phyloP scores from a whole-genome alignment of 225 moss, liverwort and hornwort genomes.

The Polytrichum commune region DNA sequence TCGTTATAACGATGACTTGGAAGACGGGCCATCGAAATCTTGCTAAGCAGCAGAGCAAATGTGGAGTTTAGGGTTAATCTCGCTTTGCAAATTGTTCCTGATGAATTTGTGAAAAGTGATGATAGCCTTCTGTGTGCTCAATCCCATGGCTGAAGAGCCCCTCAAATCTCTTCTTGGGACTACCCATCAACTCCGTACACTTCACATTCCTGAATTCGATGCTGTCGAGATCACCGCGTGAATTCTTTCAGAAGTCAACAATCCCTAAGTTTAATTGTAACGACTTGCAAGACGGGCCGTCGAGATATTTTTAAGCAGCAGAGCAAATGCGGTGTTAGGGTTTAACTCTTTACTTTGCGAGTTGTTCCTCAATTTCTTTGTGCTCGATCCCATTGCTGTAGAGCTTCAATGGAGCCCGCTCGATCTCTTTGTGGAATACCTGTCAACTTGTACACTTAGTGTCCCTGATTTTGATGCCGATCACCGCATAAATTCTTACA shows the following conservation, averaged over 20 bases:
- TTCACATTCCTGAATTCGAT: background rate
- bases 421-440: conserved; percentile 47
- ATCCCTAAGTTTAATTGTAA: background rate
- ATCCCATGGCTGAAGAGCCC: conserved; percentile 38
- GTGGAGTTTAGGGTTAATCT: no score
- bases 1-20: background rate
- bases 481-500: background rate
- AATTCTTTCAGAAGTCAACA: background rate
- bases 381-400: conserved; percentile 42
- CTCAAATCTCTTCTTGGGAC: conserved; percentile 44
- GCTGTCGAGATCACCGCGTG: background rate
- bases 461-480: background rate
- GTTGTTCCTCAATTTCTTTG: conserved; percentile 2
- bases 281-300: background rate
- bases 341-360: background rate
- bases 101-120: conserved; percentile 1
- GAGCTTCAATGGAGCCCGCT: conserved; percentile 26
- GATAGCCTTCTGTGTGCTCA: conserved; percentile 43
- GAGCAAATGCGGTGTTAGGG: background rate
- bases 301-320: background rate
- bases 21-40: background rate
- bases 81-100: background rate
- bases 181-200: conserved; percentile 44
- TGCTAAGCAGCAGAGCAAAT: background rate
- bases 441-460: conserved; percentile 33